phyloP scores from a whole-genome alignment of 495 filamentous ascomycete genomes.

The Sabuloglossum arenarium region DNA sequence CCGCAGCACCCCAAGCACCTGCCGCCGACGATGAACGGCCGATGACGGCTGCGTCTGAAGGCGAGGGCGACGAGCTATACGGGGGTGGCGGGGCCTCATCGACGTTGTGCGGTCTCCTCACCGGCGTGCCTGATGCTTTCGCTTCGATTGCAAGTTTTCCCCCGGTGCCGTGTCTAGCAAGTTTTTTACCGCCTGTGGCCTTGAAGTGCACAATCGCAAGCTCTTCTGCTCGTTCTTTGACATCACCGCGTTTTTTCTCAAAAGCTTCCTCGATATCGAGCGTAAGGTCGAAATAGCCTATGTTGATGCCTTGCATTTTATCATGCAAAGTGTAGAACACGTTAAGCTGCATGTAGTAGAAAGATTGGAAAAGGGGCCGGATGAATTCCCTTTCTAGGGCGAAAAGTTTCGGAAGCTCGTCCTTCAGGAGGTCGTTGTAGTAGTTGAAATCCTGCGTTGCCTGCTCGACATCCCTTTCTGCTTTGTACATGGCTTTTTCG shows the following conservation, averaged over 20 bases:
- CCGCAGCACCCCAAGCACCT: constrained; percentile 36
- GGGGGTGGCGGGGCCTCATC: constrained; percentile 49
- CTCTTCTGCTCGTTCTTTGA: constrained; percentile 62
- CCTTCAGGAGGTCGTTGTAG: constrained; percentile 91
- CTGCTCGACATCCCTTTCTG: constrained; percentile 76
- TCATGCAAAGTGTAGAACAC: constrained; percentile 98
- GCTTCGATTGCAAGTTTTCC: constrained; percentile 20
- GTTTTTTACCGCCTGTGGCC: constrained; percentile 43
- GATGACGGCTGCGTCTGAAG: constrained; percentile 15
- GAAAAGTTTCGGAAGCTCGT: constrained; percentile 88
- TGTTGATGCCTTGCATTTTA: constrained; percentile 88
- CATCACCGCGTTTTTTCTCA: constrained; percentile 63
- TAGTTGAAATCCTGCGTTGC: constrained; percentile 91
- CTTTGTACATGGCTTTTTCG: constrained; percentile 92
- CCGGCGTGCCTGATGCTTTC: constrained; percentile 11
- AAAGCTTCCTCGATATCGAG: constrained; percentile 82
- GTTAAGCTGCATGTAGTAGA: constrained; percentile 99
- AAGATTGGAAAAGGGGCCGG: constrained; percentile 89
- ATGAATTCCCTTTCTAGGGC: constrained; percentile 90
- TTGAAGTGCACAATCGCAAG: constrained; percentile 77
- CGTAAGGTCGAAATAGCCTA: constrained; percentile 89
- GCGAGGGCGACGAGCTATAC: constrained; percentile 25
- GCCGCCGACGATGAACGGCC: constrained; percentile 34
- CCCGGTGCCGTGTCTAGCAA: constrained; percentile 30
- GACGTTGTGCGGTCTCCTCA: constrained; percentile 24